Evolutionary conservation across 176 grass and related monocot species (phyloP).

Genomic region (Ananas comosus): DNA sequence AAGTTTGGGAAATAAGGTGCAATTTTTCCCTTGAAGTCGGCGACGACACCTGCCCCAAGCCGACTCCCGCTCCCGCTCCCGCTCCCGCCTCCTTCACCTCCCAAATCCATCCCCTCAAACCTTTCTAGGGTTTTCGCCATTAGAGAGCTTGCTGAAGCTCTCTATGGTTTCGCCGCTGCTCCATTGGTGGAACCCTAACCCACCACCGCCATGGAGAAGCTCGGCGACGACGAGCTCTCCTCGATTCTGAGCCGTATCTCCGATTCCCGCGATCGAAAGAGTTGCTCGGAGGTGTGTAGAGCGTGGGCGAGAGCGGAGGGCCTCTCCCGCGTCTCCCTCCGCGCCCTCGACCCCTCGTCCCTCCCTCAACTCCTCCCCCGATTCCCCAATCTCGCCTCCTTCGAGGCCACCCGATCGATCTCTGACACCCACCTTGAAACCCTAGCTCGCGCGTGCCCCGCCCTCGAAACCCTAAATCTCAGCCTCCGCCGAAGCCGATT

Average conservation of each 20-base stretch:
- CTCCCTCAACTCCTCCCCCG: conserved; percentile 4
- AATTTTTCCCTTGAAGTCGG: no score
- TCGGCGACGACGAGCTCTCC: neutral
- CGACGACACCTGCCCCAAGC: no score
- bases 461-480: conserved; percentile 5
- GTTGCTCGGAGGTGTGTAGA: neutral
- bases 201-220: conserved; percentile 2
- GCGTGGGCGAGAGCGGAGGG: neutral
- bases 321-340: neutral
- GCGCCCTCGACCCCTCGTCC: conserved; percentile 2
- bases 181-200: neutral
- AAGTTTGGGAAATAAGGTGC: no score
- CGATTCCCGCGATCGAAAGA: neutral
- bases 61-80: no score
- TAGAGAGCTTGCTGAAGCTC: no score
- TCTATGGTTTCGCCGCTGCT: neutral
- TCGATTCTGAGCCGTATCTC: neutral
- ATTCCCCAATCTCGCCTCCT: conserved; percentile 6
- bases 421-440: neutral
- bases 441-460: neutral
- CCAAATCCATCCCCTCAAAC: no score
- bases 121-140: no score
- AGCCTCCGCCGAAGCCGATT: neutral
- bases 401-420: neutral
- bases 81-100: no score